phyloP scores from a whole-genome alignment of 192 early-diverging fungal species.

The Spinellus fusiger region DNA sequence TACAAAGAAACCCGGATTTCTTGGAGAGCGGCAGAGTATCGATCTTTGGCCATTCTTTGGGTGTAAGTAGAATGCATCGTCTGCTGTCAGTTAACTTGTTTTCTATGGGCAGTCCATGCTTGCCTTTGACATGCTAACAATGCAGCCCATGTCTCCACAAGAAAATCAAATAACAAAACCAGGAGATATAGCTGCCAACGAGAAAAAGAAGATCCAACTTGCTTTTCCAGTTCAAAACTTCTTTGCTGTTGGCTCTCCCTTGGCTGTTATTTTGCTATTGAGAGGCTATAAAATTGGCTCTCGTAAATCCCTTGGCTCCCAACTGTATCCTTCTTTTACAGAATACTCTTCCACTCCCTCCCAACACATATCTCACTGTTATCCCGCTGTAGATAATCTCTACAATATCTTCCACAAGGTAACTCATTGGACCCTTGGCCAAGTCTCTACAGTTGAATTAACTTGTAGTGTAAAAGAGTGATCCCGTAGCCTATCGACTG shows the following conservation, averaged over 20 bases:
- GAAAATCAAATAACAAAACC: constrained; percentile 22
- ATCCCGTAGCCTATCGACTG: constrained; percentile 69
- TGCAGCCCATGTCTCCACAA: constrained; percentile 46
- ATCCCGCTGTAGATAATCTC: constrained; percentile 62
- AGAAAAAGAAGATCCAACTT: constrained; percentile 12
- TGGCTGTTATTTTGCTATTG: constrained; percentile 73
- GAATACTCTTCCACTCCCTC: constrained; percentile 24
- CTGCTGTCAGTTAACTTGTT: neutral
- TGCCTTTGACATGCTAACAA: constrained; percentile 71
- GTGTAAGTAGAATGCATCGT: constrained; percentile 28
- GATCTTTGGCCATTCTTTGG: constrained; percentile 75
- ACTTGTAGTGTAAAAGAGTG: constrained; percentile 21
- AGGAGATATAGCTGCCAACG: constrained; percentile 2
- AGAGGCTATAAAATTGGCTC: constrained; percentile 63
- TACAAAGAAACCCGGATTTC: constrained; percentile 70
- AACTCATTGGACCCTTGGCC: constrained; percentile 6
- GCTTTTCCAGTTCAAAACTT: constrained; percentile 58
- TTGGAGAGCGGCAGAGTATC: constrained; percentile 62
- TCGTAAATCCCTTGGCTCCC: constrained; percentile 28
- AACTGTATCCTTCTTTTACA: neutral
- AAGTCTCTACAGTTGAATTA: neutral
- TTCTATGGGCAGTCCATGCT: constrained; percentile 44
- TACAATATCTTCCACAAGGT: constrained; percentile 79
- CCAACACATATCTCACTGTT: constrained; percentile 32
- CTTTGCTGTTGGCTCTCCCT: constrained; percentile 79